phyloP scores from a whole-genome alignment of 2,329 filamentous ascomycete genomes.

The Exserohilum rostratum region DNA sequence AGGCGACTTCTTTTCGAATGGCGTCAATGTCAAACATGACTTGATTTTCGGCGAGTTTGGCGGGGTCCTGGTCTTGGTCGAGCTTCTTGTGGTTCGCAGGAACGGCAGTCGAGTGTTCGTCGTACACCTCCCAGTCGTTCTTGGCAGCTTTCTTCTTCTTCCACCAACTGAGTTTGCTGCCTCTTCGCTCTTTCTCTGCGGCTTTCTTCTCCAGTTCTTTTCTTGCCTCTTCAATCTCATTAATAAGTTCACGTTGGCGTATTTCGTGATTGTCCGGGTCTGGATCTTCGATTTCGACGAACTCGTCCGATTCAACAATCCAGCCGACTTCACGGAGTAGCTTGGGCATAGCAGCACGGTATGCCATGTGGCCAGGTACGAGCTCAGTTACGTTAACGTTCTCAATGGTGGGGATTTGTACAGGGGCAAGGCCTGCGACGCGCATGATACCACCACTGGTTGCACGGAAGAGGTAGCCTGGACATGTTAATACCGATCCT shows the following conservation, averaged over 20 bases:
- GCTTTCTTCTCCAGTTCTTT: conserved; percentile 79
- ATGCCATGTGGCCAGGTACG: conserved; percentile 95
- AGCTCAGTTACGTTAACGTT: conserved; percentile 86
- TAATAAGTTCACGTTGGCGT: conserved; percentile 89
- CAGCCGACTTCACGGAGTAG: conserved; percentile 88
- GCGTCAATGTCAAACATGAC: conserved; percentile 96
- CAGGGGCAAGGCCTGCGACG: conserved; percentile 79
- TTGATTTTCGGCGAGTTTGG: conserved; percentile 60
- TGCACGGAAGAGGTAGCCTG: conserved; percentile 86
- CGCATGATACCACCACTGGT: conserved; percentile 90
- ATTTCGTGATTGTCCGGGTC: conserved; percentile 91
- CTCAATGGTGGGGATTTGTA: conserved; percentile 83
- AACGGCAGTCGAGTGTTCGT: conserved; percentile 58
- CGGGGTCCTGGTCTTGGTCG: conserved; percentile 52
- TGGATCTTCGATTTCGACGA: conserved; percentile 94
- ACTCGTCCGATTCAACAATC: conserved; percentile 90
- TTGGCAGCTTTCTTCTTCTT: conserved; percentile 80
- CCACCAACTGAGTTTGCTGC: conserved; percentile 71
- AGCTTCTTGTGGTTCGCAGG: conserved; percentile 20
- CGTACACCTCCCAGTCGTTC: conserved; percentile 93
- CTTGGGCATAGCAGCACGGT: conserved; percentile 88
- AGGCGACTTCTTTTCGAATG: conserved; percentile 71
- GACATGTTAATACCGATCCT: conserved; percentile 13
- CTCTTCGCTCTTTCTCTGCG: conserved; percentile 64
- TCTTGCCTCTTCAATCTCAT: conserved; percentile 93